These are phyloP conservation scores for Combretum micranthum DNA, from an alignment of 345 rosid genomes.

Conservation along the genomic window DNA sequence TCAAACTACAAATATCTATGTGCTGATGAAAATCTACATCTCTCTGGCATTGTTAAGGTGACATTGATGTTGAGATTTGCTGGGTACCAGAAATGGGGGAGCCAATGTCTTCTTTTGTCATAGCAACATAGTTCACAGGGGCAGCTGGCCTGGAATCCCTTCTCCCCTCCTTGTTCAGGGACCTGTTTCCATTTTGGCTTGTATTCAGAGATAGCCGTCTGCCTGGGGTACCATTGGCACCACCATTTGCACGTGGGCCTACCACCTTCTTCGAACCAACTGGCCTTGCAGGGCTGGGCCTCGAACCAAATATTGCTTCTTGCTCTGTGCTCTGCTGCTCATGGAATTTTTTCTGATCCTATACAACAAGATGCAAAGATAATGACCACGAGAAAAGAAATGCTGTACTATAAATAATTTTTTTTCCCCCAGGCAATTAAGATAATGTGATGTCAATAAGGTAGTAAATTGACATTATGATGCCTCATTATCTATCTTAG, in stretches of 20 bases:
- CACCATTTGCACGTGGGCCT: conserved; percentile 71
- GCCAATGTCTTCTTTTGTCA: conserved; percentile 62
- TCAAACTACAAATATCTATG: conserved; percentile 7
- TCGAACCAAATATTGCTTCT: conserved; percentile 56
- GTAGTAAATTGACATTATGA: background rate
- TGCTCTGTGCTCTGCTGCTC: conserved; percentile 80
- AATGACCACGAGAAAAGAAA: background rate
- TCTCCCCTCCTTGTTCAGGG: conserved; percentile 57
- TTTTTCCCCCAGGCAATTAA: background rate
- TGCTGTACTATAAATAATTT: background rate
- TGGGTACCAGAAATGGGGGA: conserved; percentile 68
- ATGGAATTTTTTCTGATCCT: conserved; percentile 82
- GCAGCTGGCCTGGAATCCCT: conserved; percentile 61
- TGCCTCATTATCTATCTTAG: background rate
- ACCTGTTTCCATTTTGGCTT: conserved; percentile 66
- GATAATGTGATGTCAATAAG: background rate
- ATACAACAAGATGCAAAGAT: background rate
- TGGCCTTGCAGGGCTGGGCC: conserved; percentile 81
- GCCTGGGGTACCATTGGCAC: conserved; percentile 67
- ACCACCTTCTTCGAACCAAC: conserved; percentile 56
- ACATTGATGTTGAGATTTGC: conserved; percentile 33
- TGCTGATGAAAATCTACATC: too few species aligned
- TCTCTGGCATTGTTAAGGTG: conserved; percentile 42
- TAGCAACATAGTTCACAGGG: conserved; percentile 56
- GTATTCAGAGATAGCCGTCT: conserved; percentile 79